Evolutionary conservation across 208 protist genomes (phyloP).

Genomic region (Trypanosoma platydactyli): DNA sequence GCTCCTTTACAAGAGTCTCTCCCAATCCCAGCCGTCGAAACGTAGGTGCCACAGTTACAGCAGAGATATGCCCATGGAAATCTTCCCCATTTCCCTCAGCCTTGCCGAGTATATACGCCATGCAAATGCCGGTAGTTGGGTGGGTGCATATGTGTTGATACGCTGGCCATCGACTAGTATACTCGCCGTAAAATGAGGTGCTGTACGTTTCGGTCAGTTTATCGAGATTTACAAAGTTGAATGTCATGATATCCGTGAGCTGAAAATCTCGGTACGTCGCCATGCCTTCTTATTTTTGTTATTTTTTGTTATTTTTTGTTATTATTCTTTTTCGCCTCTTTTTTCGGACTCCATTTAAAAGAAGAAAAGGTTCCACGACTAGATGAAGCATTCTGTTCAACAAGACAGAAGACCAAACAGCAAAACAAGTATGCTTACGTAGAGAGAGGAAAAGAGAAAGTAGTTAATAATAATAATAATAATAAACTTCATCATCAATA

Average conservation of each 20-base stretch:
- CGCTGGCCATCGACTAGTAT: slow-evolving; percentile 97
- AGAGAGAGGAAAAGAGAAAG: neutral
- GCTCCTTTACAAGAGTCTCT: slow-evolving; percentile 93
- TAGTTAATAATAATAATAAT: neutral
- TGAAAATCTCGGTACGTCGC: slow-evolving; percentile 91
- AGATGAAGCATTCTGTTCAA: neutral
- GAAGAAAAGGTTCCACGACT: neutral
- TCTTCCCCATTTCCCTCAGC: slow-evolving; percentile 94
- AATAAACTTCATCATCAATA: neutral
- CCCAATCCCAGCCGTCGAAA: slow-evolving; percentile 96
- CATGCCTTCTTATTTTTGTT: slow-evolving; percentile 63
- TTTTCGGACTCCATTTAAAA: neutral
- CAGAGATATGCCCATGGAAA: slow-evolving; percentile 99
- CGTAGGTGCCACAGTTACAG: slow-evolving; percentile 97
- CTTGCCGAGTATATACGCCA: slow-evolving; percentile 98
- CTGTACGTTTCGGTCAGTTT: slow-evolving; percentile 98
- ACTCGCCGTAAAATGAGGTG: slow-evolving; percentile 97
- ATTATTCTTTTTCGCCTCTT: neutral
- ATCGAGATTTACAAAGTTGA: slow-evolving; percentile 98
- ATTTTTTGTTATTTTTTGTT: neutral
- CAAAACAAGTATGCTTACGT: neutral
- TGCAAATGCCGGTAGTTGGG: slow-evolving; percentile 84
- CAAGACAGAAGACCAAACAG: neutral
- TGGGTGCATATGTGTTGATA: slow-evolving; percentile 93
- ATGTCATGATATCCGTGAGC: slow-evolving; percentile 92